Conservation (phyloP, 345 rosid genomes). For the Brassica rapa region DNA sequence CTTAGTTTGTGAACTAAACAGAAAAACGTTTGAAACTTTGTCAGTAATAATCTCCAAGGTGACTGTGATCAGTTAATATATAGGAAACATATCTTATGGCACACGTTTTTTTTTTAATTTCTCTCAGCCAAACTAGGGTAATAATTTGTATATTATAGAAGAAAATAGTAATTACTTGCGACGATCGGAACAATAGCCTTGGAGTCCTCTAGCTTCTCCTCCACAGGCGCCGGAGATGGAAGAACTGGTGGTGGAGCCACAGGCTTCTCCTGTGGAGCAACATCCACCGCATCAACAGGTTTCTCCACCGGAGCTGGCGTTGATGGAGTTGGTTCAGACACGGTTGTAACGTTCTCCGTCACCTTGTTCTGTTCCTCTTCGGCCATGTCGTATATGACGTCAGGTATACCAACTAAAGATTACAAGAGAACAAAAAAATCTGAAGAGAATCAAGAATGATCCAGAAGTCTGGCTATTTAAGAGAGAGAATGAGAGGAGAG, state of each 20-base stretch:
- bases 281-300: constrained; percentile 12
- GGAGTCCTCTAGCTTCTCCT: constrained; percentile 36
- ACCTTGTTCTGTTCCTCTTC: constrained; percentile 29
- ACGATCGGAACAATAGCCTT: constrained; percentile 31
- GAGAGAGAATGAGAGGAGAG: background rate
- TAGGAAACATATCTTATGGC: background rate
- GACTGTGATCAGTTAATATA: background rate
- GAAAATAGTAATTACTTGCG: constrained; percentile 25
- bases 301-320: constrained; percentile 24
- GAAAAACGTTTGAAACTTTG: background rate
- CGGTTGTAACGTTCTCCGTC: constrained; percentile 25
- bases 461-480: constrained; percentile 4
- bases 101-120: background rate
- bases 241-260: constrained; percentile 29
- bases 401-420: constrained; percentile 25
- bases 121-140: background rate
- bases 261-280: constrained; percentile 32
- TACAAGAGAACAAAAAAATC: constrained; percentile 9
- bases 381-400: constrained; percentile 33
- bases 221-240: constrained; percentile 28
- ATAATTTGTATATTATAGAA: background rate
- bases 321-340: constrained; percentile 29
- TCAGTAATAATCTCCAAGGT: background rate
- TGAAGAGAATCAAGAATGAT: constrained; percentile 31
- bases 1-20: background rate